Percentiles rank a stretch among this genome's conserved stretches.
These are phyloP conservation scores for Monascus purpureus DNA, from an alignment of 495 filamentous ascomycete species.

Conservation along the genomic window DNA sequence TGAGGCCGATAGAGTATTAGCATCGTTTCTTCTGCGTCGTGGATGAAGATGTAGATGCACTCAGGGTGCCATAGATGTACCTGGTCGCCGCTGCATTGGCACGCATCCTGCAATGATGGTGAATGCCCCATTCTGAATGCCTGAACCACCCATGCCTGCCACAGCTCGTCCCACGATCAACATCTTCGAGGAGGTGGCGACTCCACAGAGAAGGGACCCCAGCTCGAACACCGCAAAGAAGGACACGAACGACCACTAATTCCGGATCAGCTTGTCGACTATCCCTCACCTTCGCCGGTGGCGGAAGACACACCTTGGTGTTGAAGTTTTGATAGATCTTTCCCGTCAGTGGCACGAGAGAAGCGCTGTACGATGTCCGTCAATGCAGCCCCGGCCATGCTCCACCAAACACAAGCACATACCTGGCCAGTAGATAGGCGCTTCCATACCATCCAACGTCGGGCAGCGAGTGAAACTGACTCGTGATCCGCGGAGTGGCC, in stretches of 20 bases:
- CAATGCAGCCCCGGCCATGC: too few relatives aligned
- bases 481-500: slow-evolving; percentile 31
- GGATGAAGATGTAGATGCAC: slow-evolving; percentile 1
- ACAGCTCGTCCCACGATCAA: slow-evolving; percentile 33
- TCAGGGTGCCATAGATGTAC: slow-evolving; percentile 4
- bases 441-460: slow-evolving; percentile 36
- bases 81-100: slow-evolving; percentile 30
- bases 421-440: slow-evolving; percentile 29
- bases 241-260: slow-evolving; percentile 21
- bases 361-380: slow-evolving; percentile 12
- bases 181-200: slow-evolving; percentile 26
- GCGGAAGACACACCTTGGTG: slow-evolving; percentile 17
- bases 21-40: background rate
- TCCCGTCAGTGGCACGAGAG: slow-evolving; percentile 31
- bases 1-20: slow-evolving; percentile 7
- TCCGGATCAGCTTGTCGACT: background rate
- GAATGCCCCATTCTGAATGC: slow-evolving; percentile 37
- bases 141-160: slow-evolving; percentile 26
- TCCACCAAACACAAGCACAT: slow-evolving; percentile 1
- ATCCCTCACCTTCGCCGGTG: background rate
- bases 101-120: slow-evolving; percentile 35
- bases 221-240: slow-evolving; percentile 29
- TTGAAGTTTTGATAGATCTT: slow-evolving; percentile 33
- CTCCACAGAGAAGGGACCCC: slow-evolving; percentile 29
- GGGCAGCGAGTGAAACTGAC: slow-evolving; percentile 22